Evolutionary conservation across 805 yeast genomes (phyloP).

Genomic region (Saturnispora kantuleensis): DNA sequence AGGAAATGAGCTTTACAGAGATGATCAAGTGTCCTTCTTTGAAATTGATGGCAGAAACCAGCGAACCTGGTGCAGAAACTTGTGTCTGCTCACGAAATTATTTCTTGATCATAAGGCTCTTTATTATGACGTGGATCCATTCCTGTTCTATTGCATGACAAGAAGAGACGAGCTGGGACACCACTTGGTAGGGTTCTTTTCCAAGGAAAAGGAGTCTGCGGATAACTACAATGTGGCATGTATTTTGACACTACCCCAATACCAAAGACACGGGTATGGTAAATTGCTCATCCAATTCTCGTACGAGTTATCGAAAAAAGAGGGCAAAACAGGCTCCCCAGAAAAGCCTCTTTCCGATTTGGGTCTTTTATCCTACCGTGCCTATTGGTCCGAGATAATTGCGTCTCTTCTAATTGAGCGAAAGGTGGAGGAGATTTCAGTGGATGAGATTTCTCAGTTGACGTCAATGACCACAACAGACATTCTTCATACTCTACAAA

Average conservation of each 20-base stretch:
- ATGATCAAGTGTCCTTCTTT: constrained; percentile 85
- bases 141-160: constrained; percentile 93
- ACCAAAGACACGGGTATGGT: constrained; percentile 93
- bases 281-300: constrained; percentile 86
- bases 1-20: constrained; percentile 94
- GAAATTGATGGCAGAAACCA: constrained; percentile 96
- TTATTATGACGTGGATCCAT: constrained; percentile 97
- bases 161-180: constrained; percentile 83
- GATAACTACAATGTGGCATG: constrained; percentile 96
- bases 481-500: constrained; percentile 85
- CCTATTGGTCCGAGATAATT: constrained; percentile 91
- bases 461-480: constrained; percentile 97
- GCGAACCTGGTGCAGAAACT: constrained; percentile 93
- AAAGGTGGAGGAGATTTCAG: constrained; percentile 42
- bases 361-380: constrained; percentile 87
- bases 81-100: constrained; percentile 81
- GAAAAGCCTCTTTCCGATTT: constrained; percentile 95
- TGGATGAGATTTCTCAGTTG: constrained; percentile 78
- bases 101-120: constrained; percentile 93
- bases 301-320: constrained; percentile 80
- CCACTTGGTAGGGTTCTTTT: constrained; percentile 92
- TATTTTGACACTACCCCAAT: constrained; percentile 90
- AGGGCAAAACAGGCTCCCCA: constrained; percentile 89
- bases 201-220: constrained; percentile 93
- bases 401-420: constrained; percentile 62